These are phyloP conservation scores for Termitomyces sp. DNA, from an alignment of 768 basidiomycete genomes.

Conservation along the genomic window DNA sequence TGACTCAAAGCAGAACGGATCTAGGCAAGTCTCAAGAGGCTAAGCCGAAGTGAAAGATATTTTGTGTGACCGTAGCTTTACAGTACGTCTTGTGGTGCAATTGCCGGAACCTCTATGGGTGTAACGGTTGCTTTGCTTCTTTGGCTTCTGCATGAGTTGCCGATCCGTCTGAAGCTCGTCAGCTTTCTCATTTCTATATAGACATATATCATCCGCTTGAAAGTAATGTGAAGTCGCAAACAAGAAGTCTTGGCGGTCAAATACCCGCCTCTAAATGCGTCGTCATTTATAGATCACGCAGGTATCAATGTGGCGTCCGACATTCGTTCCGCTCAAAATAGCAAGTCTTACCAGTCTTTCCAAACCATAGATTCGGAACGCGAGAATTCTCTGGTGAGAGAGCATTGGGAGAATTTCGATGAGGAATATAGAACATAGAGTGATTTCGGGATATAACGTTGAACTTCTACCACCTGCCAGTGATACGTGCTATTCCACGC, in stretches of 20 bases:
- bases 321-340: neutral
- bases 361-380: neutral
- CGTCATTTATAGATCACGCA: neutral
- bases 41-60: neutral
- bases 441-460: neutral
- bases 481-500: neutral
- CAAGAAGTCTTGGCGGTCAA: neutral
- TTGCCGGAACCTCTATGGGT: neutral
- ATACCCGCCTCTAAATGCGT: neutral
- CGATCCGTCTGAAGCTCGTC: neutral
- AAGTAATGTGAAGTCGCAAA: neutral
- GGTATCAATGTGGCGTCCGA: neutral
- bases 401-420: neutral
- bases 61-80: no score
- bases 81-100: neutral
- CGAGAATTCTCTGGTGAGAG: neutral
- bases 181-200: neutral
- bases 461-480: neutral
- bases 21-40: neutral
- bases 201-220: no score
- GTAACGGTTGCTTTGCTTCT: neutral
- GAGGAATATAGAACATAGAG: no score
- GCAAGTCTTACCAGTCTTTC: neutral
- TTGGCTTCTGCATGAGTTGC: neutral
- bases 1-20: neutral